These are phyloP conservation scores for Cicer cuneatum DNA, from an alignment of 306 rosid species.

Conservation along the genomic window DNA sequence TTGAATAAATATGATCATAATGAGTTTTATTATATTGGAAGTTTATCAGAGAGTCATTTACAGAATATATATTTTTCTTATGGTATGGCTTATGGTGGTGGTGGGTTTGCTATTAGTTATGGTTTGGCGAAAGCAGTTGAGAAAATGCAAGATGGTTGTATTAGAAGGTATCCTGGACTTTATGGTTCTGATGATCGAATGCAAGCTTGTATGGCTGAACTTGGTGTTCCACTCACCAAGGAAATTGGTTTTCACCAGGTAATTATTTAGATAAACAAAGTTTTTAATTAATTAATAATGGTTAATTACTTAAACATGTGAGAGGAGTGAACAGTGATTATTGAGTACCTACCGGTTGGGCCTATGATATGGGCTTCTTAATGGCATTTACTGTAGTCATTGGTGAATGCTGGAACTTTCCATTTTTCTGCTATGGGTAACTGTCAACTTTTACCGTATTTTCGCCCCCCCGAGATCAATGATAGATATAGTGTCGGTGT, in stretches of 20 bases:
- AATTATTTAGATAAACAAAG: too few relatives aligned
- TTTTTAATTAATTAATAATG: background rate
- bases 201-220: slow-evolving; percentile 99
- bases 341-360: background rate
- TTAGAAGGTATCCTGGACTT: slow-evolving; percentile 76
- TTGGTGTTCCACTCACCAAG: slow-evolving; percentile 96
- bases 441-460: background rate
- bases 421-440: background rate
- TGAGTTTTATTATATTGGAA: slow-evolving; percentile 82
- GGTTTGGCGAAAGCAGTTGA: slow-evolving; percentile 68
- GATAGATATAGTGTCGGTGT: slow-evolving; percentile 29
- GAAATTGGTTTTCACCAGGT: slow-evolving; percentile 97
- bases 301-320: background rate
- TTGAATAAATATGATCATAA: slow-evolving; percentile 78
- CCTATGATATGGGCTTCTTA: background rate
- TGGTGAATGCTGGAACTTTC: background rate
- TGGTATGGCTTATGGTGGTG: slow-evolving; percentile 98
- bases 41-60: slow-evolving; percentile 85
- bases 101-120: slow-evolving; percentile 90
- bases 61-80: slow-evolving; percentile 95
- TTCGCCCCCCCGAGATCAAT: background rate
- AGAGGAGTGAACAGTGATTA: too few relatives aligned
- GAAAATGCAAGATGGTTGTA: slow-evolving; percentile 87
- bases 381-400: background rate
- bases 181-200: slow-evolving; percentile 99